Base-by-base conservation (phyloP, 1,139 yeast genomes). In the Diutina rugosa region DNA sequence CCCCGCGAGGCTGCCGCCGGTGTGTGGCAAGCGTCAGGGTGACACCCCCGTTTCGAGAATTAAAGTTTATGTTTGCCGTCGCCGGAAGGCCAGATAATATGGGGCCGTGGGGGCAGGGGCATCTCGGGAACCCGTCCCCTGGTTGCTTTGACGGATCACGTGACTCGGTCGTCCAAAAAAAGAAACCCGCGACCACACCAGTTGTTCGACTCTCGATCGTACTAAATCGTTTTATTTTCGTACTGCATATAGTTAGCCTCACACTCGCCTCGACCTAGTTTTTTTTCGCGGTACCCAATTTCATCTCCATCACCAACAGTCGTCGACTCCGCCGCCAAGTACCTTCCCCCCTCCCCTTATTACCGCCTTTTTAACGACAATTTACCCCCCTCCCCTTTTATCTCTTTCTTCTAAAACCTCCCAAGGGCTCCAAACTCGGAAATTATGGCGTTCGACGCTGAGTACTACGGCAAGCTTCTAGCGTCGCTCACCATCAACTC, bases 401-500 rank as follows among this genome's bases (percentile, higher is more conserved):
- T n/a, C 41, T 35, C 41, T 35, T 10, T 9, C 41, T 21, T 35
- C 41, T 35, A 35, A 35, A 32, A 35, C 26, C 26, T 35, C 41
- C 41, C 41, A 35, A 10, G 41, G 41, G 41, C 41, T 12, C 30
- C 26, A 3, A 21, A 21, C 26, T 21, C 26, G 26, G 26, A 21
- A 21, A 21, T 4, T 3, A 48, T 48, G 51, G 21, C 56, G 30
- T 71, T 69, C 61, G 67, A 66, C 60, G 65, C 71, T 55, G 71
- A 69, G 41, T 66, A 70, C 58, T 73, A 65, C 61, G 67, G 65
- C 59, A 67, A 65, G 57, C 69, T 69, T 47, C 69, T 75, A 54
- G 61, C 63, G 46, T 68, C 71, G 51, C 67, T 75, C 45, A 73
- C 78, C 54, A 65, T 72, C 59, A 72, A 73, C 58, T 72, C 77